phyloP scores from a whole-genome alignment of 2,329 filamentous ascomycete genomes.

The Gaeumannomyces tritici region DNA sequence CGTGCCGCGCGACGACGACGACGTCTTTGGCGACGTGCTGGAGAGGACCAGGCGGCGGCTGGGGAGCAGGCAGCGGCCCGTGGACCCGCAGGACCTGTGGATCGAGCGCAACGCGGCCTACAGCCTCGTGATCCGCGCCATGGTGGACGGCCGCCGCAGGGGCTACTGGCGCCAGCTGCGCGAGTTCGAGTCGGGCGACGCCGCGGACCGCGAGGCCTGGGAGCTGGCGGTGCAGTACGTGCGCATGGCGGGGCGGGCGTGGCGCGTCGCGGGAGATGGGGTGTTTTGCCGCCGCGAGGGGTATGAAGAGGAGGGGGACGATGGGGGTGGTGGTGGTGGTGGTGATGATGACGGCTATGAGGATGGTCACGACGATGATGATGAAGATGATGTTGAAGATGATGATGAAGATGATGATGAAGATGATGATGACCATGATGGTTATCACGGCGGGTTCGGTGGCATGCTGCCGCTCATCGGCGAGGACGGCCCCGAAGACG shows the following conservation, averaged over 20 bases:
- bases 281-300: constrained; percentile 27
- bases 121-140: constrained; percentile 29
- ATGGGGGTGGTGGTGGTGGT: neutral
- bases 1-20: constrained; percentile 24
- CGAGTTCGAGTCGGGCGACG: constrained; percentile 40
- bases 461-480: too few relatives aligned
- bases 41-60: constrained; percentile 14
- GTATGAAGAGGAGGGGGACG: constrained; percentile 7
- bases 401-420: neutral
- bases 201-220: constrained; percentile 34
- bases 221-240: constrained; percentile 31
- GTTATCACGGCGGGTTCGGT: too few relatives aligned
- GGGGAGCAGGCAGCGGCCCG: constrained; percentile 25
- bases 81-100: constrained; percentile 36
- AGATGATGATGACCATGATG: neutral
- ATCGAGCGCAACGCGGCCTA: constrained; percentile 44
- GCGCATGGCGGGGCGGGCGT: constrained; percentile 24
- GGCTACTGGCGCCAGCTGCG: constrained; percentile 32
- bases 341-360: constrained; percentile 5
- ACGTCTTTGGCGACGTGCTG: constrained; percentile 15
- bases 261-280: constrained; percentile 34
- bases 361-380: neutral
- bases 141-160: constrained; percentile 21
- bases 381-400: neutral
- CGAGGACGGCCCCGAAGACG: too few relatives aligned